Evolutionary conservation across 768 basidiomycete species (phyloP), one percentile per base, ranked within the genome.

Genomic region (Psilocybe cubensis): DNA sequence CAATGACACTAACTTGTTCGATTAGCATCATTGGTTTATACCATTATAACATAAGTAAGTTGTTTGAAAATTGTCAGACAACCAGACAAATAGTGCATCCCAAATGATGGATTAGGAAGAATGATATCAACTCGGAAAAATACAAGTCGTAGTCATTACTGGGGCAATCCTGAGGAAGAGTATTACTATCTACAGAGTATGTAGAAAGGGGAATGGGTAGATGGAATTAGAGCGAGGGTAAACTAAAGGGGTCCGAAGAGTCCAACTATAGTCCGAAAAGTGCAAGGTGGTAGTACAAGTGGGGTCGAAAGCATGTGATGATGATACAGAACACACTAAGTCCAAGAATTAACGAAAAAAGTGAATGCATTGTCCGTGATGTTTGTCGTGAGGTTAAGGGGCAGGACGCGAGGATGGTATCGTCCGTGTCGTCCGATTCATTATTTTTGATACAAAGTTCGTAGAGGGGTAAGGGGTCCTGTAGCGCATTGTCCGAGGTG

Each of bases 271-370:
- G 56, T 57, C 56, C 56, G 46, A 50, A 23, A 49, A 29, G 50
- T 50, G 49, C 48, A 49, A 24, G 49, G 50, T 52, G 50, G 56
- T 57, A 51, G 48, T 57, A 57, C 56, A 57, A 24, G 46, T 24
- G 23, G 45, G 25, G 23, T 25, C 31, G 14, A 33, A 14, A 33
- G 14, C 14, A n/a, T 38, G 35, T 14, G n/a, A 28, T 46, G 17
- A 46, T 48, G 46, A 48, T 48, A 48, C 46, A 59, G 52, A 49
- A 20, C 51, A 51, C 52, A 23, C 47, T 33, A n/a, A 28, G 58
- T 59, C 52, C 47, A 59, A 59, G 52, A 58, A 58, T 42, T 43
- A 59, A 12, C 24, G 45, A 40, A 44, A 20, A n/a, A 44, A 27
- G n/a, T 43, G 48, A 35, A 43, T 57, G 49, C 40, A 20, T 25